phyloP scores from a whole-genome alignment of 2,329 filamentous ascomycete species.

The Rachicladosporium sp. region DNA sequence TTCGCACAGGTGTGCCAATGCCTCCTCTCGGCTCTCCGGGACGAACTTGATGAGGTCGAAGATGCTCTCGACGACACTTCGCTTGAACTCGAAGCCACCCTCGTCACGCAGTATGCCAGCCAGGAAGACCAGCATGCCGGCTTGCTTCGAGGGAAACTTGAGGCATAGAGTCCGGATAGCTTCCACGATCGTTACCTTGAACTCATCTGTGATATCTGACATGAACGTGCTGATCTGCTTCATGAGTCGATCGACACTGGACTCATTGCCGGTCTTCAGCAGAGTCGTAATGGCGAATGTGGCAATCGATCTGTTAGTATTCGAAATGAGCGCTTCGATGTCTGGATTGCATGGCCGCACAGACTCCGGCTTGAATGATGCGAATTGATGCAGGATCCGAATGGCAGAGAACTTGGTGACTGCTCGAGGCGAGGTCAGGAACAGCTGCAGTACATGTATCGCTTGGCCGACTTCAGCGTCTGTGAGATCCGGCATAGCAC shows the following conservation, averaged over 20 bases:
- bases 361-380: conserved; percentile 86
- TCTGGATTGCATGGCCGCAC: conserved; percentile 93
- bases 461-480: conserved; percentile 85
- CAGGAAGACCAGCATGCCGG: conserved; percentile 92
- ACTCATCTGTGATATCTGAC: conserved; percentile 98
- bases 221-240: conserved; percentile 98
- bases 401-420: conserved; percentile 97
- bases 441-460: conserved; percentile 89
- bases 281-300: conserved; percentile 97
- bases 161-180: conserved; percentile 91
- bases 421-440: conserved; percentile 86
- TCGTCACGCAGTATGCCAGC: conserved; percentile 92
- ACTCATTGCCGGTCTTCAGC: conserved; percentile 95
- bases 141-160: conserved; percentile 97
- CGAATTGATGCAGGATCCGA: conserved; percentile 89
- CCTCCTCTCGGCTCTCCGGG: conserved; percentile 69
- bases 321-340: conserved; percentile 92
- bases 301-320: conserved; percentile 91
- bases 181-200: conserved; percentile 99
- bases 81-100: conserved; percentile 97
- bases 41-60: conserved; percentile 99
- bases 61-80: conserved; percentile 95
- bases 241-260: conserved; percentile 92
- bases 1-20: conserved; percentile 89
- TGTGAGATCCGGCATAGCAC: conserved; percentile 83